Evolutionary conservation across 495 filamentous ascomycete species (phyloP).

Genomic region (Penicillium bovifimosum): DNA sequence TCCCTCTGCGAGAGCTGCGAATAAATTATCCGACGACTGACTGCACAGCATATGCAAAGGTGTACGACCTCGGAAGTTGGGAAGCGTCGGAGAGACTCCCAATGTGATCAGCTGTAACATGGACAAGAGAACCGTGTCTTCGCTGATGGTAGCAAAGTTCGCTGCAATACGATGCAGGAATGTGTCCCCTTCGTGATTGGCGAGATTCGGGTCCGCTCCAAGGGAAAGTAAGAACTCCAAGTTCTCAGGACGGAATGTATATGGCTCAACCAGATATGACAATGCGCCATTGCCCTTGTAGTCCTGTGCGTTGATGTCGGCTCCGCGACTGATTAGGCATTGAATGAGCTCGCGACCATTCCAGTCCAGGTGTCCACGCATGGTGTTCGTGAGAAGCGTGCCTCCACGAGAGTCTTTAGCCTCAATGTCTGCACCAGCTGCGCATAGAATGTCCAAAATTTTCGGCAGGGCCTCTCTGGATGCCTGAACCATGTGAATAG

Average conservation of each 20-base stretch:
- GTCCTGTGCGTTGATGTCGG: constrained; percentile 18
- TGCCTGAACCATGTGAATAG: constrained; percentile 7
- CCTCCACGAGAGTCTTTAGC: constrained; percentile 15
- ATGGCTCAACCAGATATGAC: constrained; percentile 6
- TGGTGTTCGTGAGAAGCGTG: constrained; percentile 11
- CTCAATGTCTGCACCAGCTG: constrained; percentile 19
- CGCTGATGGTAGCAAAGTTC: not conserved
- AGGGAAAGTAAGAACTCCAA: constrained; percentile 8
- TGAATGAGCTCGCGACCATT: constrained; percentile 5
- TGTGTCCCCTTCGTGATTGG: constrained; percentile 16
- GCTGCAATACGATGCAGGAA: constrained; percentile 12
- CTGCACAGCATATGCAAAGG: constrained; percentile 20
- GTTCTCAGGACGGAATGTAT: not conserved
- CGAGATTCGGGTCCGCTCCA: constrained; percentile 10
- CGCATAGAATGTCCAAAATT: constrained; percentile 12
- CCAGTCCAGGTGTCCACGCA: constrained; percentile 6
- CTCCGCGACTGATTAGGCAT: constrained; percentile 9
- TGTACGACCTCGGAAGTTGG: constrained; percentile 22
- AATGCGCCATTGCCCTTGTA: constrained; percentile 18
- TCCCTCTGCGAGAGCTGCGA: not conserved
- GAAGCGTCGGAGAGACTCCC: constrained; percentile 8
- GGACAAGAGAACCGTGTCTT: not conserved
- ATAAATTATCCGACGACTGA: constrained; percentile 7
- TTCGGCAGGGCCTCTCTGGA: constrained; percentile 2
- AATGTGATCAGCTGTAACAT: not conserved